Conservation (phyloP, 495 filamentous ascomycete species). For the Neurospora discreta region DNA sequence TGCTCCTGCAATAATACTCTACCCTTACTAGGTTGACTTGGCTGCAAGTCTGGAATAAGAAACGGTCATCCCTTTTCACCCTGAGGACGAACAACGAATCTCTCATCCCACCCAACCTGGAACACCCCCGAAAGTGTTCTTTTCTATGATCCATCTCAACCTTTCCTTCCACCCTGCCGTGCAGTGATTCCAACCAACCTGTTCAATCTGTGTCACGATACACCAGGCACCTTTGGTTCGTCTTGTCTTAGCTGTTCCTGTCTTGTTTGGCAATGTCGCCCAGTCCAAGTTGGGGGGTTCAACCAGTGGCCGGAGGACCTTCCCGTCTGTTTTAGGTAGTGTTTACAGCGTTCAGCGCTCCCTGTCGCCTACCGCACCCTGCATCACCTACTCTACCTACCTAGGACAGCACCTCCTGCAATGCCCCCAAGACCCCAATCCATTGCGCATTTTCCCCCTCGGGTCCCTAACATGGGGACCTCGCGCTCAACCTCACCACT, state of each 20-base stretch:
- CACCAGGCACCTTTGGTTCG: neutral
- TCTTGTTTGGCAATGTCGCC: constrained; percentile 11
- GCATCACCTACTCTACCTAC: no score
- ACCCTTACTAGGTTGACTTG: neutral
- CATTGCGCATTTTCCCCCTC: neutral
- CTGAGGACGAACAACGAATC: neutral
- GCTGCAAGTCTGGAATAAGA: neutral
- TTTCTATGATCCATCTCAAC: neutral
- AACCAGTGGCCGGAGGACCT: neutral
- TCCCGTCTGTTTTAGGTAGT: neutral
- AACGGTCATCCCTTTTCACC: neutral
- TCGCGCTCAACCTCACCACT: neutral
- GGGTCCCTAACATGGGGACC: neutral
- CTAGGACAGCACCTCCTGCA: neutral
- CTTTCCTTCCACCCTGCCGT: neutral
- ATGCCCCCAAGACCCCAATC: constrained; percentile 1
- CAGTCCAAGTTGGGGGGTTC: constrained; percentile 13
- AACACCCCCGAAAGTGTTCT: neutral
- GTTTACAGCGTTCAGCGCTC: neutral
- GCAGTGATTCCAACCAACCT: neutral
- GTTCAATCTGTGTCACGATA: neutral
- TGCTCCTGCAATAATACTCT: neutral
- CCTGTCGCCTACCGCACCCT: neutral
- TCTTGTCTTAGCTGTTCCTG: neutral
- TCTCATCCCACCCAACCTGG: neutral